A percentile compares a stretch with the other conserved stretches of the same genome.
Conservation (phyloP, 2,329 filamentous ascomycete genomes). For the Bisporella sp. region DNA sequence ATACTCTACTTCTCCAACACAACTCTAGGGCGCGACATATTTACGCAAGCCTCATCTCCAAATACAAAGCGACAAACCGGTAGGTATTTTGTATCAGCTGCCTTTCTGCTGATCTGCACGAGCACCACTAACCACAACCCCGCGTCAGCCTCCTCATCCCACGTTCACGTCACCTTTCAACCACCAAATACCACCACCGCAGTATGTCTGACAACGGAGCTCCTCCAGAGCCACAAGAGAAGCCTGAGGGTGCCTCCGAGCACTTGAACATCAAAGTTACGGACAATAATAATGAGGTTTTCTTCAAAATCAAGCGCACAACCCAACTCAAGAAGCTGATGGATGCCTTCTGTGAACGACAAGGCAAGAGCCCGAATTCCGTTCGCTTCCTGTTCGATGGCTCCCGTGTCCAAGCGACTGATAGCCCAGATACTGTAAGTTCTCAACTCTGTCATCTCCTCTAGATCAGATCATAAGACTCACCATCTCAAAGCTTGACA, state of each 20-base stretch:
- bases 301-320: conserved; percentile 98
- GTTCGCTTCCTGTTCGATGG: conserved; percentile 96
- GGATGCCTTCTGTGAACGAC: conserved; percentile 94
- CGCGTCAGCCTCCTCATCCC: conserved; percentile 1
- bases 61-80: too few species aligned
- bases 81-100: too few species aligned
- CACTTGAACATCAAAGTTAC: conserved; percentile 99
- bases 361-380: conserved; percentile 77
- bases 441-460: background rate
- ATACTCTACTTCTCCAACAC: too few species aligned
- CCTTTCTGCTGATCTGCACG: too few species aligned
- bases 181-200: background rate
- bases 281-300: conserved; percentile 98
- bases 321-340: conserved; percentile 97
- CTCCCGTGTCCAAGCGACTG: conserved; percentile 79
- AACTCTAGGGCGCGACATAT: too few species aligned
- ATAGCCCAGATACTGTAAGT: conserved; percentile 88
- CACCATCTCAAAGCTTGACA: conserved; percentile 64
- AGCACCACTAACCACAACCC: background rate
- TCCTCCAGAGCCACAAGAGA: conserved; percentile 32
- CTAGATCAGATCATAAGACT: too few species aligned
- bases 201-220: conserved; percentile 38
- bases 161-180: background rate
- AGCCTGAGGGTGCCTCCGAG: conserved; percentile 44
- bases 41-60: too few species aligned